Percentiles rank a stretch among this genome's conserved stretches.
Evolutionary conservation across 2,329 filamentous ascomycete genomes (phyloP).

Genomic region (Colletotrichum eleusines): DNA sequence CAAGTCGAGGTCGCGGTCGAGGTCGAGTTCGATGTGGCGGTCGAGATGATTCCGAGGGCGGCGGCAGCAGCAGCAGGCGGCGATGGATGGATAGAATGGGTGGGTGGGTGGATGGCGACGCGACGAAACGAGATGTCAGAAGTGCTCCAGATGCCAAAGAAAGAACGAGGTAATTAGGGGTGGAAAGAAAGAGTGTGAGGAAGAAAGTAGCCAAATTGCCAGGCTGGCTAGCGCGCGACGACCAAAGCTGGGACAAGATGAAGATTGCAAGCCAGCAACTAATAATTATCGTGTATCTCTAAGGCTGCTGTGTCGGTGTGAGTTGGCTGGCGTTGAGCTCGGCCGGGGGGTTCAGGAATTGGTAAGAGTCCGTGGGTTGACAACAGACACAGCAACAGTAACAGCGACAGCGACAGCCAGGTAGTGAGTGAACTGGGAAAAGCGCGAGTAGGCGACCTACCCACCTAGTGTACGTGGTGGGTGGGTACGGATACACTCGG

Average conservation of each 20-base stretch:
- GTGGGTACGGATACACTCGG: conserved; percentile 1
- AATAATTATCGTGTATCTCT: conserved; percentile 19
- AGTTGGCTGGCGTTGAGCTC: conserved; percentile 40
- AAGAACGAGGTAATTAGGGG: conserved; percentile 20
- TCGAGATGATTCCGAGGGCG: conserved; percentile 14
- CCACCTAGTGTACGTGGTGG: too few relatives aligned
- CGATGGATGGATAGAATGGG: too few relatives aligned
- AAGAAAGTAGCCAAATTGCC: conserved; percentile 33
- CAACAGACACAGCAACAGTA: not conserved
- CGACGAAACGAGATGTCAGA: conserved; percentile 10
- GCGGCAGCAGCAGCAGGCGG: conserved; percentile 6
- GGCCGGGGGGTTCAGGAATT: conserved; percentile 25
- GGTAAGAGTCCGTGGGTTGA: conserved; percentile 26
- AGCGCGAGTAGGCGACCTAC: not conserved
- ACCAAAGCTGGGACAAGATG: conserved; percentile 24
- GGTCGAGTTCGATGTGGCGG: conserved; percentile 19
- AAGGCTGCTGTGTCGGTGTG: conserved; percentile 35
- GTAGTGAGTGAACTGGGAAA: not conserved
- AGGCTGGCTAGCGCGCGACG: conserved; percentile 37
- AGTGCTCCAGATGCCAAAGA: not conserved
- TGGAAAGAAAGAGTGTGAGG: conserved; percentile 36
- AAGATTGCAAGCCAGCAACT: conserved; percentile 29
- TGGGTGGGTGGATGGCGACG: conserved; percentile 19
- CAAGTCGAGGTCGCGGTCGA: not conserved
- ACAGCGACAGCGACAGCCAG: not conserved